phyloP scores from a whole-genome alignment of 768 basidiomycete genomes.

The Panaeolus cyanescens region DNA sequence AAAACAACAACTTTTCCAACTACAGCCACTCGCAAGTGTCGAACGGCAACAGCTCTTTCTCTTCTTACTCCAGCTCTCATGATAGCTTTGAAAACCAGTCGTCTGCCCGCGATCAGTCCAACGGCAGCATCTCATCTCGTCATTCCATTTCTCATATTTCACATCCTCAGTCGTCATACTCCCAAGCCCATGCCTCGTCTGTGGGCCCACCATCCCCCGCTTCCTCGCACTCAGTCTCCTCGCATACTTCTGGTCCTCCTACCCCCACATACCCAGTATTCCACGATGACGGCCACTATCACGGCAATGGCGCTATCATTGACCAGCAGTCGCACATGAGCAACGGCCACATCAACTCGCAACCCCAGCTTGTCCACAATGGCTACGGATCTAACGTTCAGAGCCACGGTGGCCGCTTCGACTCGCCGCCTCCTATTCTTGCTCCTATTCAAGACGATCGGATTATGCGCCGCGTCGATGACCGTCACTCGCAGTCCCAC shows the following conservation, averaged over 20 bases:
- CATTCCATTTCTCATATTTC: constrained; percentile 64
- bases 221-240: constrained; percentile 50
- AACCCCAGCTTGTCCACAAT: constrained; percentile 13
- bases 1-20: constrained; percentile 31
- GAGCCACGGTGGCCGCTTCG: constrained; percentile 29
- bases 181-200: constrained; percentile 33
- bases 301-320: constrained; percentile 24
- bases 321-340: constrained; percentile 24
- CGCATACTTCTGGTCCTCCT: constrained; percentile 43
- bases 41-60: constrained; percentile 22
- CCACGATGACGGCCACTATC: constrained; percentile 46
- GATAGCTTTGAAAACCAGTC: constrained; percentile 21
- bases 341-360: constrained; percentile 16
- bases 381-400: constrained; percentile 6
- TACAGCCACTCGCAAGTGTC: constrained; percentile 25
- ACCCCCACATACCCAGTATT: constrained; percentile 49
- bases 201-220: constrained; percentile 50
- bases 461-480: constrained; percentile 32
- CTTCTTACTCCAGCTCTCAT: constrained; percentile 37
- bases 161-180: constrained; percentile 47
- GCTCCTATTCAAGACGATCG: constrained; percentile 56
- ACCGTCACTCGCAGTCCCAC: constrained; percentile 28
- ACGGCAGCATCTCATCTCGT: constrained; percentile 46
- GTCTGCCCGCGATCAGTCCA: constrained; percentile 18
- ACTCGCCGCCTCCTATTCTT: constrained; percentile 55